Conservation (phyloP, 1,284 basidiomycete species). For the Coniferiporia sulphurascens region DNA sequence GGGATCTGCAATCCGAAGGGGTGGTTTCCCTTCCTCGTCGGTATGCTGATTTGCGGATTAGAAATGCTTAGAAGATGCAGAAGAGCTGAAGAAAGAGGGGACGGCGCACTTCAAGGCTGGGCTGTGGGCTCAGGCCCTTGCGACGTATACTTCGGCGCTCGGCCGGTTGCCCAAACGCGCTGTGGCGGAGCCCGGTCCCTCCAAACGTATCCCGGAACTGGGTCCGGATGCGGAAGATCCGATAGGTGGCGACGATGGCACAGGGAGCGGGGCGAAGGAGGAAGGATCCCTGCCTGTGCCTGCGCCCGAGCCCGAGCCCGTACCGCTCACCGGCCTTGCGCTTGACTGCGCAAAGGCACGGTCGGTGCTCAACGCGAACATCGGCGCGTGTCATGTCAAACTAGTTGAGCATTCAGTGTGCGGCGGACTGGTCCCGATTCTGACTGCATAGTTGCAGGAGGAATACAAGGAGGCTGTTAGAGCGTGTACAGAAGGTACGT, state of each 20-base stretch:
- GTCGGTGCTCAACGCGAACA: constrained; percentile 71
- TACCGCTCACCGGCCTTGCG: constrained; percentile 33
- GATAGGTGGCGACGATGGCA: constrained; percentile 6
- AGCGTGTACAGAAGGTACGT: constrained; percentile 68
- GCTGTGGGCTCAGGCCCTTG: constrained; percentile 63
- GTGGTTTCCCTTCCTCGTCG: neutral
- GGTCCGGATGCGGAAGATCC: constrained; percentile 2
- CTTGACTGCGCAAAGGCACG: constrained; percentile 50
- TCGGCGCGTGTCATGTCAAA: constrained; percentile 76
- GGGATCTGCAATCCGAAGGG: neutral
- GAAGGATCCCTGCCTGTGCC: constrained; percentile 7
- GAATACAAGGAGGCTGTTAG: constrained; percentile 72
- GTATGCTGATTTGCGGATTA: constrained; percentile 22
- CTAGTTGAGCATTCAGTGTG: constrained; percentile 42
- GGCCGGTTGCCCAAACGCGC: constrained; percentile 48
- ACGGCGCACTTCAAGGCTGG: constrained; percentile 47
- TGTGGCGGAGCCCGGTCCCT: constrained; percentile 6
- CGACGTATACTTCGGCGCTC: constrained; percentile 55
- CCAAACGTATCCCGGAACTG: neutral
- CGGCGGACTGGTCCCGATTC: neutral
- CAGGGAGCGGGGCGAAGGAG: constrained; percentile 19
- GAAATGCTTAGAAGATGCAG: constrained; percentile 45
- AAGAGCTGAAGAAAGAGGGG: constrained; percentile 56
- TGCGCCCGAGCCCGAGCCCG: constrained; percentile 12
- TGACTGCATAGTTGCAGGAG: constrained; percentile 38